A percentile compares a stretch with the other conserved stretches of the same genome.
These are phyloP conservation scores for Cerioporus squamosus DNA, from an alignment of 1,284 basidiomycete genomes.

Conservation along the genomic window DNA sequence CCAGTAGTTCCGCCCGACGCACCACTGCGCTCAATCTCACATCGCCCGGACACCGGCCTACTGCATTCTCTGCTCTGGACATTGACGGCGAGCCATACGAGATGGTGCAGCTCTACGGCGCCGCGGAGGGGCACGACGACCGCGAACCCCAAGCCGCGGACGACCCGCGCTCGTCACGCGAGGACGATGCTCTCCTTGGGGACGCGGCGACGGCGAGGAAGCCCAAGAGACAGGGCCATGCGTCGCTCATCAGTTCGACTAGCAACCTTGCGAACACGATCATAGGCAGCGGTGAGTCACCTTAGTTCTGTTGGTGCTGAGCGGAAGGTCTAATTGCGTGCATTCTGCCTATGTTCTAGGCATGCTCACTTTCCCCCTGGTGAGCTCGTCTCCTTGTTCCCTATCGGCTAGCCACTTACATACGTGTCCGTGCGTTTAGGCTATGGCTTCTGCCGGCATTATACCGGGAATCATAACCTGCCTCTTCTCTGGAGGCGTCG, in stretches of 20 bases:
- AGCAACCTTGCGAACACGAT: constrained; percentile 88
- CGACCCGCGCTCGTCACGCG: constrained; percentile 29
- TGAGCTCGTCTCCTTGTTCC: constrained; percentile 35
- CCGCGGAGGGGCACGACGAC: constrained; percentile 34
- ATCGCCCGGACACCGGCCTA: constrained; percentile 11
- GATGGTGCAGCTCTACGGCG: constrained; percentile 70
- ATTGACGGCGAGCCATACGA: constrained; percentile 41
- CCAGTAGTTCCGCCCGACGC: constrained; percentile 1
- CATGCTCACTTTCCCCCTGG: constrained; percentile 84
- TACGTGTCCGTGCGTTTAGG: constrained; percentile 44
- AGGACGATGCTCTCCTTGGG: constrained; percentile 57
- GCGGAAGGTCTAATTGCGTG: constrained; percentile 3
- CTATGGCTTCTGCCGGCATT: constrained; percentile 84
- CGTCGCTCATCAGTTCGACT: constrained; percentile 65
- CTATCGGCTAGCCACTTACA: not conserved
- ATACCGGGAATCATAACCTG: constrained; percentile 91
- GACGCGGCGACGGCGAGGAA: constrained; percentile 38
- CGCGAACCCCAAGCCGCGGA: constrained; percentile 18
- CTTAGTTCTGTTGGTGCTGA: not conserved
- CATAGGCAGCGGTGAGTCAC: constrained; percentile 78
- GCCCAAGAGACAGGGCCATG: constrained; percentile 60
- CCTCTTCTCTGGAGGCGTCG: constrained; percentile 81
- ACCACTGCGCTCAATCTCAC: constrained; percentile 14
- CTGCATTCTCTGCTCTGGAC: constrained; percentile 17
- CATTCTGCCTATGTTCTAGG: constrained; percentile 45